Base-by-base conservation (phyloP, 495 filamentous ascomycete species). In the Neurospora hispaniola region DNA sequence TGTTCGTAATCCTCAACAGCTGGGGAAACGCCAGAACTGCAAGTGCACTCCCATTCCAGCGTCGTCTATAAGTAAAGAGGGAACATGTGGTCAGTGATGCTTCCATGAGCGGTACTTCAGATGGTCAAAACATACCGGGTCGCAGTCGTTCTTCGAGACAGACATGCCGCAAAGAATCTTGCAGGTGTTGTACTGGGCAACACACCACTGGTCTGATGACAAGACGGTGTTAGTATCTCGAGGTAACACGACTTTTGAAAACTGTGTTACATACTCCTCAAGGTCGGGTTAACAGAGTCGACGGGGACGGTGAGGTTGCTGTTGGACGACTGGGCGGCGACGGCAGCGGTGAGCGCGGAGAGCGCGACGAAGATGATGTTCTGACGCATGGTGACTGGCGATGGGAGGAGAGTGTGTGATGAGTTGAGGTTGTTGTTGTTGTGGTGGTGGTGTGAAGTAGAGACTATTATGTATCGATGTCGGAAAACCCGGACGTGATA, bases 1-100 rank as follows among this genome's bases (percentile, higher is more conserved):
- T 81, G 77, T 35, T 43, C 76, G 76, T 82, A 83, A 70, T 82
- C 78, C 70, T 81, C 72, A 18, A 83, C 81, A 43, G 75, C 80
- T 5, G 81, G 81, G 16, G 81, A 76, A 10, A 76, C 70, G 73
- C 74, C 77, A 70, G 82, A 79, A 23, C n/a, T 23, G 81, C 81
- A 83, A 1, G 69, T 73, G 76, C 81, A 83, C 23, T 38, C 40
- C 75, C 74, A 83, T 8, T 70, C 69, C 40, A 81, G 70, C 20
- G 76, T 76, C n/a, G 27, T 59, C 81, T 82, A 70, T 44, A 43
- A 31, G 71, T 42, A 43, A 31, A 16, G 40, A 66, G 54, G 14
- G 27, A 35, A 66, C 27, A 31, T 10, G 18, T 9, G 3, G 74
- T 77, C 43, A 78, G 76, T 31, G 27, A 20, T 70, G 42, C 23